Evolutionary conservation across 108 stramenopile species (phyloP).

Genomic region (Cyclotella choctawhatcheeana): DNA sequence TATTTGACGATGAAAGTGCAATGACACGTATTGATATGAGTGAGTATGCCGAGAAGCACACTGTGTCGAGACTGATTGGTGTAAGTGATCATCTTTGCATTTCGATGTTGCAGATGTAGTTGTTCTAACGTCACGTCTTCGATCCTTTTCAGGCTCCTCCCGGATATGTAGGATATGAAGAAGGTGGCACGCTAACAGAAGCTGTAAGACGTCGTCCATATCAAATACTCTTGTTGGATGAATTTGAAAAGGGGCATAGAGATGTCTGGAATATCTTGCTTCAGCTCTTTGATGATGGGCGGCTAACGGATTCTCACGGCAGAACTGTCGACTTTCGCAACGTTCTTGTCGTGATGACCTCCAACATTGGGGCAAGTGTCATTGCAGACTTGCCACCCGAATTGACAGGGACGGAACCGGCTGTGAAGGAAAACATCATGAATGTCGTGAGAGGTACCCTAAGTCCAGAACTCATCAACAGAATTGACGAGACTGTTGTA

Average conservation of each 20-base stretch:
- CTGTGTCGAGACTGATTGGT: slow-evolving; percentile 83
- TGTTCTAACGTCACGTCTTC: background rate
- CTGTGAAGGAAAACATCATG: slow-evolving; percentile 69
- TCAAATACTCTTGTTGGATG: slow-evolving; percentile 85
- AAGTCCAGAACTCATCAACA: slow-evolving; percentile 78
- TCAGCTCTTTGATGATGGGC: slow-evolving; percentile 86
- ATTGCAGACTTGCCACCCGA: slow-evolving; percentile 69
- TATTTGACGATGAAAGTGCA: slow-evolving; percentile 93
- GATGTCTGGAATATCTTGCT: slow-evolving; percentile 87
- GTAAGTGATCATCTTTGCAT: slow-evolving; percentile 13
- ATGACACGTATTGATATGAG: slow-evolving; percentile 94
- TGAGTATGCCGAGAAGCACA: slow-evolving; percentile 88
- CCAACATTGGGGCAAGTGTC: slow-evolving; percentile 76
- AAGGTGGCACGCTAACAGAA: slow-evolving; percentile 82
- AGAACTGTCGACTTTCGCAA: slow-evolving; percentile 78
- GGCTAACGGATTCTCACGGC: slow-evolving; percentile 79
- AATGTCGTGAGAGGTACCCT: slow-evolving; percentile 69
- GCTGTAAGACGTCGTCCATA: slow-evolving; percentile 80
- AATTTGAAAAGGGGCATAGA: slow-evolving; percentile 82
- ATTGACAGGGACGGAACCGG: slow-evolving; percentile 66
- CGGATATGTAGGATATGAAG: slow-evolving; percentile 77
- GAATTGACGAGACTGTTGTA: slow-evolving; percentile 75
- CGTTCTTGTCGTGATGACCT: slow-evolving; percentile 84
- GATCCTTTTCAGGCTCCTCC: slow-evolving; percentile 48
- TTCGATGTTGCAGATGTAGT: background rate